Percentiles rank a stretch among this genome's conserved stretches.
Evolutionary conservation across 176 grass and related monocot species (phyloP).

Genomic region (Rhynchospora pubera): DNA sequence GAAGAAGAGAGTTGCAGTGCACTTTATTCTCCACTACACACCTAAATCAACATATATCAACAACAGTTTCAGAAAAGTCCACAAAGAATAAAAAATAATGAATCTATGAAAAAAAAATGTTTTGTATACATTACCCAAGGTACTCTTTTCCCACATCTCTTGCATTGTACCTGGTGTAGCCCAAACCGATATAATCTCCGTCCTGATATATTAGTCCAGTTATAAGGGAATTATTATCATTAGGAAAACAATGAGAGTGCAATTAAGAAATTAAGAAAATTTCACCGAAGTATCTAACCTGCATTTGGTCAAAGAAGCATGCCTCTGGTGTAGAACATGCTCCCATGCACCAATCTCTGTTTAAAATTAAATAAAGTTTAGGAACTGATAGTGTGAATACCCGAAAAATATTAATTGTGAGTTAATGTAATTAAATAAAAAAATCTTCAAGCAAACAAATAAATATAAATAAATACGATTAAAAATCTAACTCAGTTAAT

Average conservation of each 20-base stretch:
- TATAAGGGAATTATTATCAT: constrained; percentile 7
- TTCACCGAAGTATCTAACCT: constrained; percentile 37
- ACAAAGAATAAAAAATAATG: neutral
- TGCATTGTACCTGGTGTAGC: constrained; percentile 81
- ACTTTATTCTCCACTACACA: constrained; percentile 99
- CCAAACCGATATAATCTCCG: constrained; percentile 95
- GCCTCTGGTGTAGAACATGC: constrained; percentile 86
- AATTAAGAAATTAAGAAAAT: constrained; percentile 1
- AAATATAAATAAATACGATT: too few relatives aligned
- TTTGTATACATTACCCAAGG: constrained; percentile 59
- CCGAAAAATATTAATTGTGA: too few relatives aligned
- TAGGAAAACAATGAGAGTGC: neutral
- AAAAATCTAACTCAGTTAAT: too few relatives aligned
- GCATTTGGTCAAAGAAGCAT: constrained; percentile 95
- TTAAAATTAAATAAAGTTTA: neutral
- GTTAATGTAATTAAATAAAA: too few relatives aligned
- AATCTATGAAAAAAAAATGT: neutral
- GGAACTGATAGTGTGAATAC: too few relatives aligned
- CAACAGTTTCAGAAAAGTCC: neutral
- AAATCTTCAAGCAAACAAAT: too few relatives aligned
- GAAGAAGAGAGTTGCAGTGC: constrained; percentile 79
- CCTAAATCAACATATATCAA: constrained; percentile 33
- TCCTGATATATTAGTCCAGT: constrained; percentile 35
- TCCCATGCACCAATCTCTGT: constrained; percentile 90
- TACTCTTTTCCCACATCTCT: constrained; percentile 83